Percentiles rank a stretch among this genome's conserved stretches.
These are phyloP conservation scores for Apiotrichum sp. DNA, from an alignment of 1,284 basidiomycete genomes.

Conservation along the genomic window DNA sequence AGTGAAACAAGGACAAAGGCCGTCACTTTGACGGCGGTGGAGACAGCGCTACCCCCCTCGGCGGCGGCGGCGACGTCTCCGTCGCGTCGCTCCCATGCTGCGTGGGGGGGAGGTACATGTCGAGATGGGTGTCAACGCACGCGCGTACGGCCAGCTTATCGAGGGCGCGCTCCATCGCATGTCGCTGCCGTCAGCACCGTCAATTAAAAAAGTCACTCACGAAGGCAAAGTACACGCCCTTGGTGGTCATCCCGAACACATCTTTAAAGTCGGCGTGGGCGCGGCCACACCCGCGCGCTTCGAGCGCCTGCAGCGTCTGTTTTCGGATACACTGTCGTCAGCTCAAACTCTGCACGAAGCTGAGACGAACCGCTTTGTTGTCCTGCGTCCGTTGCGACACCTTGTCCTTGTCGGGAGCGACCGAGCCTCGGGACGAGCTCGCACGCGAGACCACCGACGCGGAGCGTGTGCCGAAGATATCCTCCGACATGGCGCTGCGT, in stretches of 20 bases:
- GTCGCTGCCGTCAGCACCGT: neutral
- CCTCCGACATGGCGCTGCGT: slow-evolving; percentile 19
- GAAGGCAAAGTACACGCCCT: slow-evolving; percentile 41
- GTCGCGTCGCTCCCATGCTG: no score
- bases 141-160: slow-evolving; percentile 21
- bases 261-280: slow-evolving; percentile 39
- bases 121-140: slow-evolving; percentile 32
- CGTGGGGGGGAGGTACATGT: slow-evolving; percentile 35
- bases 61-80: no score
- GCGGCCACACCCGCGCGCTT: slow-evolving; percentile 26
- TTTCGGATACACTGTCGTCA: slow-evolving; percentile 37
- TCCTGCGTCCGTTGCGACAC: slow-evolving; percentile 34
- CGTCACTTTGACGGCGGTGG: no score
- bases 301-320: slow-evolving; percentile 32
- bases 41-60: no score
- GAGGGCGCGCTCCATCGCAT: neutral
- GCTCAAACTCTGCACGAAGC: neutral
- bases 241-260: slow-evolving; percentile 37
- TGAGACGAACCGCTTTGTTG: slow-evolving; percentile 31
- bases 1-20: no score
- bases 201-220: slow-evolving; percentile 22
- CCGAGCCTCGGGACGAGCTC: no score
- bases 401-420: neutral
- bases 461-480: slow-evolving; percentile 34
- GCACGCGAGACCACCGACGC: slow-evolving; percentile 3